Evolutionary conservation across 495 filamentous ascomycete genomes (phyloP), one percentile per base, ranked within the genome.

Genomic region (Staphylotrichum tortipilum): DNA sequence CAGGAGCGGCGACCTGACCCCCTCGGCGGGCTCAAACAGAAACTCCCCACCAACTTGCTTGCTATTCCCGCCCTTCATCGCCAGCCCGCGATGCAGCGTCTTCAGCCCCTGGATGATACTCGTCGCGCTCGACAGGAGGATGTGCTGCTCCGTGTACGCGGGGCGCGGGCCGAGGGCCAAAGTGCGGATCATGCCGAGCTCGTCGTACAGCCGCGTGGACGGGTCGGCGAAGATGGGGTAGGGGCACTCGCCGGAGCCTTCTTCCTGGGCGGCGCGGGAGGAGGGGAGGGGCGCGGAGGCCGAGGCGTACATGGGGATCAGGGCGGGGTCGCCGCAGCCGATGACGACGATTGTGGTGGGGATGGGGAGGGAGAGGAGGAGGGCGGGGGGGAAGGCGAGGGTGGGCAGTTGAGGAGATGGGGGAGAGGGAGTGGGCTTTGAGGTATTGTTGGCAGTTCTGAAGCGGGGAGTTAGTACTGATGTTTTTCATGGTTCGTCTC

Each of bases 171-270:
- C 88, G 6, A 85, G 46, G 3, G 73, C 72, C 4, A 85, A 65
- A 9, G 82, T 84, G 30, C 70, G 70, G 0, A 72, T 64, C 88
- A 94, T 88, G 26, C 80, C 85, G 5, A 95, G 77, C 41, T 74
- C 72, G 14, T 75, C 64, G 71, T 91, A 92, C 3, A 95, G 69
- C 43, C 75, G 72, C 18, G 77, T 71, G 0, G 78, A 80, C 0
- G 87, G 86, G 60, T 94, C 88, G 39, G 85, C 76, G 72, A 86
- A 94, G 48, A 94, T 81, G n/a, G 84, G 83, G 66, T 84, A 95
- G 0, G 78, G 76, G 53, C 84, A 92, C 35, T n/a, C n/a, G n/a
- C n/a, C n/a, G n/a, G n/a, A n/a, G n/a, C n/a, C n/a, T n/a, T n/a
- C n/a, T n/a, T n/a, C n/a, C n/a, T n/a, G n/a, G n/a, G n/a, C n/a